Evolutionary conservation across 257 asterid genomes (phyloP).

Genomic region (Petrea volubilis): DNA sequence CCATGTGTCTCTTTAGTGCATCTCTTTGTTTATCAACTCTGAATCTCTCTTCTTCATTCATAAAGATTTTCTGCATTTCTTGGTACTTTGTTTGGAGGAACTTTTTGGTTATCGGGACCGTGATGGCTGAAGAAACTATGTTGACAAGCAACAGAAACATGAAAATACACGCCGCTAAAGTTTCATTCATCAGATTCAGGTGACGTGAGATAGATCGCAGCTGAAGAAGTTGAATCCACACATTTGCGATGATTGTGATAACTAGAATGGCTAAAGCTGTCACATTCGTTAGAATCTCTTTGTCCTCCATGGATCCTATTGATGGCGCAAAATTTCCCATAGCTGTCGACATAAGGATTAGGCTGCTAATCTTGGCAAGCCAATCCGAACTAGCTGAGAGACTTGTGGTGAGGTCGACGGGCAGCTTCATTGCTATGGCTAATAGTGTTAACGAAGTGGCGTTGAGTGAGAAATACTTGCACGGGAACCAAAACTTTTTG

Average conservation of each 20-base stretch:
- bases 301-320: conserved; percentile 37
- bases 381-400: conserved; percentile 23
- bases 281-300: conserved; percentile 17
- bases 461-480: conserved; percentile 35
- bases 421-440: conserved; percentile 46
- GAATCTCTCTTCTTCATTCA: neutral
- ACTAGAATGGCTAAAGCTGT: neutral
- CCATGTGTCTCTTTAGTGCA: too few species aligned
- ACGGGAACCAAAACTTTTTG: conserved; percentile 46
- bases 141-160: neutral
- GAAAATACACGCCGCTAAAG: neutral
- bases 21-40: neutral
- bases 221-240: neutral
- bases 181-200: neutral
- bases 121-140: neutral
- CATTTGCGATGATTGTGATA: neutral
- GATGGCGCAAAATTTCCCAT: conserved; percentile 32
- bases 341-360: conserved; percentile 30
- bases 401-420: conserved; percentile 35
- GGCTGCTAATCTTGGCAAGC: too few species aligned
- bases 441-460: conserved; percentile 40
- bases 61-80: neutral
- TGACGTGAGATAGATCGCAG: neutral
- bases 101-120: neutral
- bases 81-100: neutral